phyloP scores from a whole-genome alignment of 139 green algal genomes.

The Penium margaritaceum region DNA sequence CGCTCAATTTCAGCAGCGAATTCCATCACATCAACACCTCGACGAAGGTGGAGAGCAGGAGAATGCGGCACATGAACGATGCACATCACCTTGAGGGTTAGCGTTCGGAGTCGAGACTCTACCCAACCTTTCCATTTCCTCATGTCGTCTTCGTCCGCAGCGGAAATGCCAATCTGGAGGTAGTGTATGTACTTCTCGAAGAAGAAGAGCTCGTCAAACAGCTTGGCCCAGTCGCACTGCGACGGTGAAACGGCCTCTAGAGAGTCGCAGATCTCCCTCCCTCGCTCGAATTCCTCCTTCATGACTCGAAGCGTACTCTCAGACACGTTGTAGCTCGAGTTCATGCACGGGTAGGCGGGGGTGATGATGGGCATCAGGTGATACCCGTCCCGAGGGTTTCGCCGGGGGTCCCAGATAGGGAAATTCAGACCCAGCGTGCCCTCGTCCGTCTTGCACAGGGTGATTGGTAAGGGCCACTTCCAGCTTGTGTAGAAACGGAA shows the following conservation, averaged over 20 bases:
- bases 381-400: slow-evolving; percentile 63
- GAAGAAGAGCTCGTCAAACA: slow-evolving; percentile 69
- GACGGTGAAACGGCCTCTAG: slow-evolving; percentile 2
- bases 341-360: slow-evolving; percentile 88
- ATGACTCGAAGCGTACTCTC: slow-evolving; percentile 71
- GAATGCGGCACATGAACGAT: too few species aligned
- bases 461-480: slow-evolving; percentile 74
- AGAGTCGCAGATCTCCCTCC: slow-evolving; percentile 54
- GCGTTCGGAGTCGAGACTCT: slow-evolving; percentile 67
- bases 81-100: slow-evolving; percentile 51
- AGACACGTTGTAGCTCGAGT: slow-evolving; percentile 87
- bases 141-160: slow-evolving; percentile 62
- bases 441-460: slow-evolving; percentile 66
- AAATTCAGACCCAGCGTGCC: slow-evolving; percentile 44
- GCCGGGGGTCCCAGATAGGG: slow-evolving; percentile 74
- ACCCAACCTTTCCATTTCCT: slow-evolving; percentile 80
- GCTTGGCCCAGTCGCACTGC: slow-evolving; percentile 52
- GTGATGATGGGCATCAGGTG: slow-evolving; percentile 97
- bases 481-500: slow-evolving; percentile 72
- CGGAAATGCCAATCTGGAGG: slow-evolving; percentile 76
- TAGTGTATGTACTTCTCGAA: slow-evolving; percentile 74
- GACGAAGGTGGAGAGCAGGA: too few species aligned
- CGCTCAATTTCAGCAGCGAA: too few species aligned
- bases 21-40: too few species aligned
- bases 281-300: slow-evolving; percentile 59